Evolutionary conservation across 371 early-diverging fungal genomes (phyloP).

Genomic region (Thermomucor indicae-seudaticae): DNA sequence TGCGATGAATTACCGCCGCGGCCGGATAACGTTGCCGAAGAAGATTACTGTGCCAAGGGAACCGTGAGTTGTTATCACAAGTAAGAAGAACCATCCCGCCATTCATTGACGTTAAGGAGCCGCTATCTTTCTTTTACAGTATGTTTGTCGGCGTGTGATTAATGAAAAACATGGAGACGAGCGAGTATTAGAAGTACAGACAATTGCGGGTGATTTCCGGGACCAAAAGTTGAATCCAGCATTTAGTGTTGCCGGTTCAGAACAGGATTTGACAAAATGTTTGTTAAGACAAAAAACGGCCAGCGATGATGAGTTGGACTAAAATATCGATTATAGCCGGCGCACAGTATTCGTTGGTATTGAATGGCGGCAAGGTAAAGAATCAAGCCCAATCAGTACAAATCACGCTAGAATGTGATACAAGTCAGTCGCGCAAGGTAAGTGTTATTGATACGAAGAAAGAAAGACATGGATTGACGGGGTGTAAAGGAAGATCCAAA

Average conservation of each 20-base stretch:
- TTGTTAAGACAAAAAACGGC: not conserved
- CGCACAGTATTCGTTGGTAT: conserved; percentile 5
- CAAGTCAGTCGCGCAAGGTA: conserved; percentile 8
- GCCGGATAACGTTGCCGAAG: conserved; percentile 5
- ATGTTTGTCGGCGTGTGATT: conserved; percentile 12
- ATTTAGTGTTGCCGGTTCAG: conserved; percentile 5
- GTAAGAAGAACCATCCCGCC: not conserved
- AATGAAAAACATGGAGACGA: conserved; percentile 1
- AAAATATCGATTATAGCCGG: conserved; percentile 4
- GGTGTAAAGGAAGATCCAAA: conserved; percentile 17
- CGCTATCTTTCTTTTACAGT: conserved; percentile 1
- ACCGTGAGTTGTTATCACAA: conserved; percentile 4
- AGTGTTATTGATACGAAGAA: not conserved
- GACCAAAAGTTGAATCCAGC: conserved; percentile 9
- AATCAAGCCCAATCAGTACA: conserved; percentile 12
- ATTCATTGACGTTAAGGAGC: not conserved
- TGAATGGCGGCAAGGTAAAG: conserved; percentile 13
- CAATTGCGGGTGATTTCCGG: conserved; percentile 12
- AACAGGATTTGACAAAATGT: conserved; percentile 16
- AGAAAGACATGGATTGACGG: not conserved
- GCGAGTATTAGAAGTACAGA: conserved; percentile 1
- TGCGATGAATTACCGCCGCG: conserved; percentile 11
- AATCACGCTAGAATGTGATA: conserved; percentile 17
- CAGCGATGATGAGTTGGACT: not conserved
- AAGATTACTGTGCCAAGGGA: conserved; percentile 13